Conservation (phyloP, 768 basidiomycete genomes). For the Pleurotus cornucopiae region DNA sequence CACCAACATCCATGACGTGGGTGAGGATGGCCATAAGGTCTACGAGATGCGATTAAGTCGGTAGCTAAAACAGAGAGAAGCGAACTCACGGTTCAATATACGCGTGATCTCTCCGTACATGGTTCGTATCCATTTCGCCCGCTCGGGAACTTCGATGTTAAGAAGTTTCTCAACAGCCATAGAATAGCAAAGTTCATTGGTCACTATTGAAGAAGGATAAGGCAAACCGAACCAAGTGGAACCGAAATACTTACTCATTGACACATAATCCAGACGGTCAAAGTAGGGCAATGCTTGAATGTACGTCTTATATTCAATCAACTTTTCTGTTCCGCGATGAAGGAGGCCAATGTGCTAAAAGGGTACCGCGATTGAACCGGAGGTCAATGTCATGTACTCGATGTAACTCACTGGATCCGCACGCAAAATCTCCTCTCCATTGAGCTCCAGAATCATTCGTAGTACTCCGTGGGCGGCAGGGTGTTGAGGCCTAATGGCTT, state of each 20-base stretch:
- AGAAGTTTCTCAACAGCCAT: conserved; percentile 97
- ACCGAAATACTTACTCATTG: conserved; percentile 78
- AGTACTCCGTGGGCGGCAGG: conserved; percentile 98
- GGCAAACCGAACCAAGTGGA: background rate
- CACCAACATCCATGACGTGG: conserved; percentile 96
- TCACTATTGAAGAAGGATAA: conserved; percentile 62
- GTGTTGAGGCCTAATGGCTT: conserved; percentile 76
- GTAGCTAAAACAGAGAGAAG: background rate
- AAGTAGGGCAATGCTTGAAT: conserved; percentile 98
- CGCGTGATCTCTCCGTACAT: conserved; percentile 97
- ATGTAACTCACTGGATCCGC: conserved; percentile 66
- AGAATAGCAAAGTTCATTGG: conserved; percentile 96
- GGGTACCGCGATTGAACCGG: background rate
- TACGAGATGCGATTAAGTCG: conserved; percentile 19
- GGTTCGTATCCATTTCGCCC: conserved; percentile 97
- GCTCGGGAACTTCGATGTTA: conserved; percentile 94
- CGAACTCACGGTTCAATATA: conserved; percentile 78
- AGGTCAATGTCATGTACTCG: background rate
- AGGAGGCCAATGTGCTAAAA: conserved; percentile 87
- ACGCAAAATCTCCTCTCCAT: conserved; percentile 92
- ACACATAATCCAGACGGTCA: conserved; percentile 98
- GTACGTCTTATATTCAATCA: conserved; percentile 99
- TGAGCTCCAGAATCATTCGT: conserved; percentile 94
- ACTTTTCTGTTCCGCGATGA: conserved; percentile 96
- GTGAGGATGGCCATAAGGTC: conserved; percentile 97